Percentiles rank a stretch among this genome's conserved stretches.
These are phyloP conservation scores for Phlebiopsis gigantea DNA, from an alignment of 768 basidiomycete species.

Conservation along the genomic window DNA sequence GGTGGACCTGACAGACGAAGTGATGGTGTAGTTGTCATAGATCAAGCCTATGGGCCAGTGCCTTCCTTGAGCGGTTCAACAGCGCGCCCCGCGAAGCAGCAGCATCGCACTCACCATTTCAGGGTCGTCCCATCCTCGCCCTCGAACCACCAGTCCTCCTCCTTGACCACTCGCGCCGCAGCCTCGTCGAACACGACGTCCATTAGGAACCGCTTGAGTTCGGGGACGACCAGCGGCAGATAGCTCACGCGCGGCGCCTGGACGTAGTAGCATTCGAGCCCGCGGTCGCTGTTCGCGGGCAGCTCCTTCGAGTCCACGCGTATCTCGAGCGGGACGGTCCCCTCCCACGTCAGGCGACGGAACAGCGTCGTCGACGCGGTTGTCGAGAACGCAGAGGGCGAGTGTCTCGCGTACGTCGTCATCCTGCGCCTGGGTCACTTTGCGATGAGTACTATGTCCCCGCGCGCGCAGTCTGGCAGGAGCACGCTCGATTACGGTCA, in stretches of 20 bases:
- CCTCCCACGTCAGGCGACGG: slow-evolving; percentile 86
- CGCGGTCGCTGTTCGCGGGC: slow-evolving; percentile 85
- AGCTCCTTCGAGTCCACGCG: slow-evolving; percentile 86
- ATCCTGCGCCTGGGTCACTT: slow-evolving; percentile 13
- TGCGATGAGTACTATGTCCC: not conserved
- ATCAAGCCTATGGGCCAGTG: slow-evolving; percentile 97
- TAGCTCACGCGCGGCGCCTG: slow-evolving; percentile 92
- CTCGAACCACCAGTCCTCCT: slow-evolving; percentile 98
- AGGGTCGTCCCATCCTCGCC: slow-evolving; percentile 75
- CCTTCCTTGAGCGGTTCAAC: slow-evolving; percentile 40
- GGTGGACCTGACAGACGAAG: slow-evolving; percentile 44
- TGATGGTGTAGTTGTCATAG: slow-evolving; percentile 79
- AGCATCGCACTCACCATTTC: slow-evolving; percentile 67
- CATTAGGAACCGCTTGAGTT: slow-evolving; percentile 82
- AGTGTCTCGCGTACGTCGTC: slow-evolving; percentile 29
- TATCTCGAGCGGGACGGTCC: slow-evolving; percentile 84
- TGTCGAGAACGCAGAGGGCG: slow-evolving; percentile 42
- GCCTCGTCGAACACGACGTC: slow-evolving; percentile 91
- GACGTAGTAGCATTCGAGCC: slow-evolving; percentile 84
- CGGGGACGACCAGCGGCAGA: slow-evolving; percentile 85
- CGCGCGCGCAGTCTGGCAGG: not conserved
- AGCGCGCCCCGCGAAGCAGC: not conserved
- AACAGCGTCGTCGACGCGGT: slow-evolving; percentile 76
- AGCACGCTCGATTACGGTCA: not conserved
- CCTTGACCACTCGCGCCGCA: slow-evolving; percentile 67